Evolutionary conservation across 768 basidiomycete species (phyloP), one percentile per base, ranked within the genome.

Genomic region (Boletus eberwhitei): DNA sequence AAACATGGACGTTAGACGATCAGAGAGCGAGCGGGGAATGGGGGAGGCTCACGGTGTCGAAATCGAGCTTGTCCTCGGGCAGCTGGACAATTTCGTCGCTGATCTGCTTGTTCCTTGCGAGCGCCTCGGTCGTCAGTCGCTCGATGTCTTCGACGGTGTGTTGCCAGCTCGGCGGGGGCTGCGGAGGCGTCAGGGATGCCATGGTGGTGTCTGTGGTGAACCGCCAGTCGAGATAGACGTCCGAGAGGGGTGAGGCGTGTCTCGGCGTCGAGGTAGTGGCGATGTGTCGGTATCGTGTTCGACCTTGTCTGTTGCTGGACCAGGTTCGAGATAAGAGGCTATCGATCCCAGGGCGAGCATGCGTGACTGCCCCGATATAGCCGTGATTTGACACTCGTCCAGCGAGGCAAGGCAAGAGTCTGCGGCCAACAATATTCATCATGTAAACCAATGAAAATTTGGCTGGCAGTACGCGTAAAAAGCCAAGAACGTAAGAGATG

Each of bases 141-240:
- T 76, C 69, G 45, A 92, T 79, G 31, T 88, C 81, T 45, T 84
- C 79, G 2, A 85, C 73, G 26, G 84, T 74, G 66, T 92, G 88
- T 14, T 80, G 76, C 90, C 90, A 93, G 40, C 65, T 64, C 21
- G 83, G 86, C 1, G 90, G 73, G 22, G 79, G 61, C 62, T 91
- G 88, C 1, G 90, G 88, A 29, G 90, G 81, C 8, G 72, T 77
- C 37, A 90, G 61, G 13, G 79, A 68, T 71, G 81, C 77, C 71
- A 79, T 77, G 52, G 47, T 4, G 13, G 32, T 24, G 34, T 59
- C 52, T 3, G 26, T 17, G 29, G 44, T 5, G 48, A 66, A 59
- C 31, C 7, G 34, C 4, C 61, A 54, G 32, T 48, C 9, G 19
- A 54, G 21, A 22, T n/a, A 19, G 11, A 24, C 7, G 46, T 53